A percentile compares a stretch with the other conserved stretches of the same genome.
Evolutionary conservation across 768 basidiomycete species (phyloP).

Genomic region (Boletellus sp.): DNA sequence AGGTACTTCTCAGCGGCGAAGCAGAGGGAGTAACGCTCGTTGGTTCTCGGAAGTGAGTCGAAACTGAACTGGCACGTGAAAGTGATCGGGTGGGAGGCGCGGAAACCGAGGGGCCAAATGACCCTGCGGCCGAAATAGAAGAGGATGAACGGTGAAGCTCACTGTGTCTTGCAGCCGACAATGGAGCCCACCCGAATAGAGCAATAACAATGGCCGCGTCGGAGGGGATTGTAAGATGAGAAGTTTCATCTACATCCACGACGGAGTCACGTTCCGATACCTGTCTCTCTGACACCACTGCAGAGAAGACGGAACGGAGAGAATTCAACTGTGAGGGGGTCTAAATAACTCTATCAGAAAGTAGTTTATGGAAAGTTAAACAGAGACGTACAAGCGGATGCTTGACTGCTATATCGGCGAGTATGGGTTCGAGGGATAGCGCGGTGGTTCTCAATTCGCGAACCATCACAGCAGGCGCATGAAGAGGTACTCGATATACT

Average conservation of each 20-base stretch:
- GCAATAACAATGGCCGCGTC: constrained; percentile 40
- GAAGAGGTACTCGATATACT: constrained; percentile 72
- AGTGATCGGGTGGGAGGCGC: constrained; percentile 31
- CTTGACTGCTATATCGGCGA: constrained; percentile 55
- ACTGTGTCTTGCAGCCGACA: constrained; percentile 23
- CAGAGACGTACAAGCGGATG: constrained; percentile 64
- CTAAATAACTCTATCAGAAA: constrained; percentile 35
- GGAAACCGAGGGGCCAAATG: constrained; percentile 27
- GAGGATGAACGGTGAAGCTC: constrained; percentile 15
- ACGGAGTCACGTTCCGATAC: constrained; percentile 27
- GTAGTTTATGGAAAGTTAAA: background rate
- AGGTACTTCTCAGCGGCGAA: constrained; percentile 21
- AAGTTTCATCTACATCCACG: constrained; percentile 10
- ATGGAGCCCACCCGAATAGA: constrained; percentile 48
- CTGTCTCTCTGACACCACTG: constrained; percentile 23
- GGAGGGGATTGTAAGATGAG: constrained; percentile 27
- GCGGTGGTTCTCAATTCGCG: constrained; percentile 59
- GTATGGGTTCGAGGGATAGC: constrained; percentile 44
- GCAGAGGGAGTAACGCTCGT: constrained; percentile 18
- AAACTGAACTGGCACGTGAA: constrained; percentile 33
- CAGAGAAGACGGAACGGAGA: constrained; percentile 44
- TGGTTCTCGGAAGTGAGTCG: constrained; percentile 17
- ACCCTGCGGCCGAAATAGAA: constrained; percentile 19
- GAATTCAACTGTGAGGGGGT: constrained; percentile 54
- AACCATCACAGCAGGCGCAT: constrained; percentile 60